Base-by-base conservation (phyloP, 495 filamentous ascomycete species). In the Talaromyces stipitatus region DNA sequence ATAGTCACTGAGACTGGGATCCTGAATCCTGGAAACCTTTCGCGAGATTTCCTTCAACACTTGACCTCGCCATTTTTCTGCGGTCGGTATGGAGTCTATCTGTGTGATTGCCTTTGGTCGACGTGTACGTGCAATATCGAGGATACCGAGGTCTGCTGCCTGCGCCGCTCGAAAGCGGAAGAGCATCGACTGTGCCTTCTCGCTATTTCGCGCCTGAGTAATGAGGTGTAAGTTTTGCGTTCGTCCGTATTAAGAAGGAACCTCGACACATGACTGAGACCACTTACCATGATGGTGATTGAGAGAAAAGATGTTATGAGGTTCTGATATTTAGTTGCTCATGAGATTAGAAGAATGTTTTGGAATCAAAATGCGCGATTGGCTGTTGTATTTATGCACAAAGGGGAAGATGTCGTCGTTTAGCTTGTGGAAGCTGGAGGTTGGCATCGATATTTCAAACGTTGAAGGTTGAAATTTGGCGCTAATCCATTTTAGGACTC, bases 101-200 rank as follows among this genome's bases (percentile, higher is more conserved):
- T 86, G 81, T 12, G 89, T 92, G 69, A 97, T 96, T 54, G 80
- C 79, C 68, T 94, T 95, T 30, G 94, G 94, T 9, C 94, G 90
- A 4, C 91, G 85, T 7, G 91, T 86, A 36, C 92, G 88, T n/a
- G 88, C 87, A 7, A 88, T 85, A 73, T 96, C 91, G 74, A 97
- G 89, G 63, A 97, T 97, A 66, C 94, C 94, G 32, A 96, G 78
- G 69, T 96, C 92, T 56, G 92, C 91, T 54, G 95, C 95, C 78
- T 97, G 94, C 64, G 91, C 86, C 66, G 96, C 94, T 70, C 95
- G 90, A 81, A 98, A 98, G 79, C 94, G 94, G 78, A 96, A 98
- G 72, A 98, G 95, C 94, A 98, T 98, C 22, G 92, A 97, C 73
- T 98, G 94, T 58, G 94, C 94, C 76, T 97, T 97, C 82, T 97